These are phyloP conservation scores for Rhododendron henanense DNA, from an alignment of 148 eudicot genomes.

Conservation along the genomic window DNA sequence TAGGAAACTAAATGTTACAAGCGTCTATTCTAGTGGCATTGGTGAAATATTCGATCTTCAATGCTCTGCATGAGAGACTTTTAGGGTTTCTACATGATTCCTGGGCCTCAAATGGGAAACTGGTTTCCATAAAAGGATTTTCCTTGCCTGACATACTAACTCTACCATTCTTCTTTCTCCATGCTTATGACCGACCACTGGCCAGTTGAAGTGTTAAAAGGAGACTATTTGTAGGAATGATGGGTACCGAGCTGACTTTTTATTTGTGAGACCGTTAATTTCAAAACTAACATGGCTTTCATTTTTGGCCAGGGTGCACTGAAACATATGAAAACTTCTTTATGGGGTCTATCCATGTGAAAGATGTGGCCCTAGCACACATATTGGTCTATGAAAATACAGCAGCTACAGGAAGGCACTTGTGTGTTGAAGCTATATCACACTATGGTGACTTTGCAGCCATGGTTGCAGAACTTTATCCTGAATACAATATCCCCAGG, in stretches of 20 bases:
- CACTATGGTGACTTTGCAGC: slow-evolving; percentile 88
- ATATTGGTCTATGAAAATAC: slow-evolving; percentile 82
- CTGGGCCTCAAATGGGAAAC: background rate
- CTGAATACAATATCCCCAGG: slow-evolving; percentile 85
- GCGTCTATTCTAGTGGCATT: background rate
- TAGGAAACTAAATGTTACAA: background rate
- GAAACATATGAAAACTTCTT: slow-evolving; percentile 61
- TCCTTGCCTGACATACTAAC: background rate
- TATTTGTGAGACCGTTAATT: background rate
- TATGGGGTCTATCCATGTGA: slow-evolving; percentile 86
- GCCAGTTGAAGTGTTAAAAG: background rate
- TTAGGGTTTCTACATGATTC: background rate
- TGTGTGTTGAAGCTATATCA: slow-evolving; percentile 86
- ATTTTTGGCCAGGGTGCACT: slow-evolving; percentile 53
- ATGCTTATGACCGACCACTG: background rate
- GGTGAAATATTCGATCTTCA: background rate
- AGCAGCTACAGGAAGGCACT: slow-evolving; percentile 79
- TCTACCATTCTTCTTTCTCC: background rate
- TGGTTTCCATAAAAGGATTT: background rate
- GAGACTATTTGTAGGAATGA: background rate
- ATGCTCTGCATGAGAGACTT: background rate
- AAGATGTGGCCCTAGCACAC: slow-evolving; percentile 96
- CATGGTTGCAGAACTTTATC: slow-evolving; percentile 74
- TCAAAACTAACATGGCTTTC: background rate
- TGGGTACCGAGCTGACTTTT: background rate